Conservation (phyloP, 225 moss, liverwort and hornwort genomes). For the Sphagnum tenellum region DNA sequence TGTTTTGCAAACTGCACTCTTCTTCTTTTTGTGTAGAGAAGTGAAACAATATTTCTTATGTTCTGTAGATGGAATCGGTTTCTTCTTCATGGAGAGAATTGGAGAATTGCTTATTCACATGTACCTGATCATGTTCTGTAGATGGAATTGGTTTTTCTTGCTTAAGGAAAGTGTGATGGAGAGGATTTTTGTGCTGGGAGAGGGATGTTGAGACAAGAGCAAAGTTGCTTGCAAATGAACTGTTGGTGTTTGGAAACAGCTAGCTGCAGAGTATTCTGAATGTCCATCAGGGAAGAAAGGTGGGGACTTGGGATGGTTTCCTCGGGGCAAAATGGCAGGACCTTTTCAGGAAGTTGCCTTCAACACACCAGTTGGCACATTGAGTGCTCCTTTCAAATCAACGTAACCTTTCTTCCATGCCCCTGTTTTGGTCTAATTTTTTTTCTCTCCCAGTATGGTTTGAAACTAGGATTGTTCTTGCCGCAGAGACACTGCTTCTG, state of each 20-base stretch:
- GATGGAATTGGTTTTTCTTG: no score
- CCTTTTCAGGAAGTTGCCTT: conserved; percentile 99
- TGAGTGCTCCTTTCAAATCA: conserved; percentile 92
- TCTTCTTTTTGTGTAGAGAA: no score
- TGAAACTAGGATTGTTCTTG: neutral
- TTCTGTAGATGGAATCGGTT: no score
- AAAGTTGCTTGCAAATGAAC: no score
- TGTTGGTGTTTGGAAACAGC: conserved; percentile 19
- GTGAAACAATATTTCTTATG: no score
- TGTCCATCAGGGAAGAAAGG: conserved; percentile 98
- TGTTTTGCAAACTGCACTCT: no score
- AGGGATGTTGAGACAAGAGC: no score
- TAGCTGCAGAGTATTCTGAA: conserved; percentile 92
- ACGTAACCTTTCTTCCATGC: conserved; percentile 35
- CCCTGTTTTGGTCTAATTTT: neutral
- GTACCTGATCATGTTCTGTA: no score
- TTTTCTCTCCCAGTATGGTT: neutral
- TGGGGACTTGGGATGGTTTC: conserved; percentile 98
- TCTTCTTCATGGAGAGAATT: no score
- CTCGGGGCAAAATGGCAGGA: conserved; percentile 98
- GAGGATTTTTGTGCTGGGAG: no score
- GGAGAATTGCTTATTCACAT: no score
- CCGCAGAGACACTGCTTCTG: neutral
- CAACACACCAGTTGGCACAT: conserved; percentile 67
- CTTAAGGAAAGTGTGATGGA: no score